A percentile compares a stretch with the other conserved stretches of the same genome.
These are phyloP conservation scores for Sporothrix brunneoviolacea DNA, from an alignment of 2,329 filamentous ascomycete species.

Conservation along the genomic window DNA sequence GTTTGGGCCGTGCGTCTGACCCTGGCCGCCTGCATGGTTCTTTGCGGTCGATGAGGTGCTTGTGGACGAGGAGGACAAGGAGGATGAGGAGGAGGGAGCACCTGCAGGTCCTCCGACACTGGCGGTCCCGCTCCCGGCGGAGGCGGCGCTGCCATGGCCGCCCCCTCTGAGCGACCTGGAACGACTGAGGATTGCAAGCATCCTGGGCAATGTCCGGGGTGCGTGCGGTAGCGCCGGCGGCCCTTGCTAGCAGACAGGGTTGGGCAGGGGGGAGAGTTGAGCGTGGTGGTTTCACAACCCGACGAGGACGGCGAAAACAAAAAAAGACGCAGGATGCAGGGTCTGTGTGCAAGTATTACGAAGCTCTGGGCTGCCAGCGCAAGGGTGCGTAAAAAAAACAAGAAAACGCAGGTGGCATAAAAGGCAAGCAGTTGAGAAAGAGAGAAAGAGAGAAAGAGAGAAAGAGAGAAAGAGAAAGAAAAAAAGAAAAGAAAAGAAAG, in stretches of 20 bases:
- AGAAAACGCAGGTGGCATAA: no score
- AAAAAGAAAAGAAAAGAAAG: neutral
- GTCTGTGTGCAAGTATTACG: conserved; percentile 4
- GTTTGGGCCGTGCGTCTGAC: conserved; percentile 24
- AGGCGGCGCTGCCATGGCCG: conserved; percentile 12
- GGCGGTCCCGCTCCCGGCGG: conserved; percentile 1
- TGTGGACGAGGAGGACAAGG: neutral
- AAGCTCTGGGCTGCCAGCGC: neutral
- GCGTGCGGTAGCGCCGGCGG: no score
- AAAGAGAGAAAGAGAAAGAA: neutral
- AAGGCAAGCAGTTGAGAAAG: neutral
- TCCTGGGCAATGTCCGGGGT: conserved; percentile 17
- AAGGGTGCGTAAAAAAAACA: no score
- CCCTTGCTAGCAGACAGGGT: no score
- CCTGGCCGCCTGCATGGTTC: conserved; percentile 12
- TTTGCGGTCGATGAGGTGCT: conserved; percentile 7
- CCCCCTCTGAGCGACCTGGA: conserved; percentile 25
- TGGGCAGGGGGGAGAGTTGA: no score
- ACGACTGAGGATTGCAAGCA: conserved; percentile 30
- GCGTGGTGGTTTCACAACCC: conserved; percentile 7
- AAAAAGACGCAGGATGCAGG: neutral
- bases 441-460: neutral
- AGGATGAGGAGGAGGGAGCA: neutral
- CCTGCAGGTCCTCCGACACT: neutral
- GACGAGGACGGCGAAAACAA: neutral